phyloP scores from a whole-genome alignment of 1,139 yeast species.

The Sugiyamaella xylanicola region DNA sequence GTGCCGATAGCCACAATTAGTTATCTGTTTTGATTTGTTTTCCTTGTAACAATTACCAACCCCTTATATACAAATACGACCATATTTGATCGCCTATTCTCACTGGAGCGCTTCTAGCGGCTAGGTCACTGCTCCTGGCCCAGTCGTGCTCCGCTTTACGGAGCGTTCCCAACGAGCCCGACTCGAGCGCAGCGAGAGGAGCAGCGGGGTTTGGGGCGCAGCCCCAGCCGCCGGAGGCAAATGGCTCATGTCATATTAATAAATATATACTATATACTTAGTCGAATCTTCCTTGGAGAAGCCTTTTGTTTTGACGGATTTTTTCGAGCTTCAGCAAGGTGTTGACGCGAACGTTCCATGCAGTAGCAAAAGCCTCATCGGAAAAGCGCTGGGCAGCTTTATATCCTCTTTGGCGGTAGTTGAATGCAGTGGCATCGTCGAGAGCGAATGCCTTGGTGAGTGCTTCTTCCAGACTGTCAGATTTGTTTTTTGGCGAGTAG shows the following conservation, averaged over 20 bases:
- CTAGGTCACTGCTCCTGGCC: neutral
- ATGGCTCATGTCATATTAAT: neutral
- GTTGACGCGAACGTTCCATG: slow-evolving; percentile 55
- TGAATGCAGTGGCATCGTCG: slow-evolving; percentile 44
- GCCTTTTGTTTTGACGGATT: slow-evolving; percentile 44
- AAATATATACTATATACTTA: slow-evolving; percentile 20
- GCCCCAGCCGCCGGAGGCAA: neutral
- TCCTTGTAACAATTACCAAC: slow-evolving; percentile 9
- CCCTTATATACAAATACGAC: neutral
- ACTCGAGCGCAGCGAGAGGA: neutral
- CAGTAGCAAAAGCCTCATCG: slow-evolving; percentile 58
- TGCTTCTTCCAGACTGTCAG: slow-evolving; percentile 47
- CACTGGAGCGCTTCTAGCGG: neutral
- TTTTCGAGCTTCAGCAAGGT: slow-evolving; percentile 46
- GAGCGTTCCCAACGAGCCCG: too few relatives aligned
- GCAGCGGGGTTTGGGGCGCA: neutral
- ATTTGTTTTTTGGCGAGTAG: slow-evolving; percentile 23
- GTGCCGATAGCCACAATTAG: slow-evolving; percentile 21
- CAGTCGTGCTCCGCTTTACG: neutral
- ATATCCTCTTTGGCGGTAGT: slow-evolving; percentile 56
- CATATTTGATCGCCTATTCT: neutral
- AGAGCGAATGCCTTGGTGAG: slow-evolving; percentile 49
- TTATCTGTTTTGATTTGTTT: slow-evolving; percentile 7
- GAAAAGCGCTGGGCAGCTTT: slow-evolving; percentile 66
- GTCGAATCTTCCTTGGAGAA: slow-evolving; percentile 29